Base-by-base conservation (phyloP, 176 grass and related monocot genomes). In the Cenchrus purpureus region DNA sequence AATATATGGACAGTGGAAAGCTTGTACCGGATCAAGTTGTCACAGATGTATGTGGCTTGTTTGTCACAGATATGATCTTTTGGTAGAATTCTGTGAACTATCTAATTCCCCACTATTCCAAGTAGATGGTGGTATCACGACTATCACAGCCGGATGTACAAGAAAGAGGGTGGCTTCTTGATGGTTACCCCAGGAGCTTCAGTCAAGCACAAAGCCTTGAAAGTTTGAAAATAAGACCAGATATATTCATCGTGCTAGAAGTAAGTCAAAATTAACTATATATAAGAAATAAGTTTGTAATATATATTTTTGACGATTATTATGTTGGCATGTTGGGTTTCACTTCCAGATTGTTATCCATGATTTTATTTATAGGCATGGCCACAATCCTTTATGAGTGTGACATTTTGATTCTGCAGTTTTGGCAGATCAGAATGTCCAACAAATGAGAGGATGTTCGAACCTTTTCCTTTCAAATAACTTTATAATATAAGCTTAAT, bases 11-110 rank as follows among this genome's bases (percentile, higher is more conserved):
- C 68, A 95, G 45, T 45, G 95, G 95, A 68, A 95, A 87, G 87
- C 93, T 98, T 77, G 95, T 98, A 14, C 95, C 95, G 0, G 95
- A 95, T 87, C 87, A 95, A 86, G 91, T 95, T 57, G 91, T 98
- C 34, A 95, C 93, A 78, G 91, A 98, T 93, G 95, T 98, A 93
- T 82, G 92, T 69, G 78, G 7, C 14, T 46, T 81, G 17, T 76
- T 79, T 86, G 9, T 73, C 51, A 44, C 13, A 65, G 72, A 44
- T 66, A 34, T 37, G 6, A 56, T 82, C 34, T 58, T 65, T 73
- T 77, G 50, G 13, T 72, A 57, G n/a, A 58, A 56, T 51, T 79
- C 53, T 67, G 2, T 25, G 22, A 79, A 74, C 72, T 65, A 76
- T 82, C 62, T 82, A 6, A 74, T 68, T 78, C 14, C 43, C 46